Conservation (phyloP, 257 asterid species). For the Plantago elongata region DNA sequence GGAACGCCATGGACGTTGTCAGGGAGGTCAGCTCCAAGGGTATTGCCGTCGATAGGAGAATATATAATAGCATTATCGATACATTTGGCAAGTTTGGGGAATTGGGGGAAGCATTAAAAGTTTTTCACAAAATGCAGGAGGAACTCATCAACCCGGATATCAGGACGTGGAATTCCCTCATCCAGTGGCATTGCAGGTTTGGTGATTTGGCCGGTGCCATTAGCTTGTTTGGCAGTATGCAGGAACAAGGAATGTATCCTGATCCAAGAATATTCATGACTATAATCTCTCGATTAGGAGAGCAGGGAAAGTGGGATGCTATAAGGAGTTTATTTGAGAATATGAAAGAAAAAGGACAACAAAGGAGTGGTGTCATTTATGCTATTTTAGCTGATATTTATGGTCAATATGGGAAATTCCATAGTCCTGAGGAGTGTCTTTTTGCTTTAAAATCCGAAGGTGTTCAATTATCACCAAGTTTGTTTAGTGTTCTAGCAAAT, state of each 20-base stretch:
- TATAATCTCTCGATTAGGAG: conserved; percentile 63
- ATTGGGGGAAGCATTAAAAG: conserved; percentile 58
- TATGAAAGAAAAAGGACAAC: conserved; percentile 62
- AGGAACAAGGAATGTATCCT: conserved; percentile 72
- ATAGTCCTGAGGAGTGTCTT: conserved; percentile 60
- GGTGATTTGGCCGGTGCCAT: conserved; percentile 59
- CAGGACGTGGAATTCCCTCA: conserved; percentile 80
- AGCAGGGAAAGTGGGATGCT: conserved; percentile 71
- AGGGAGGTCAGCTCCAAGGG: conserved; percentile 63
- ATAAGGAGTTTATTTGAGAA: conserved; percentile 47
- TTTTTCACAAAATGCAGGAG: conserved; percentile 62
- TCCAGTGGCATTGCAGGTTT: conserved; percentile 70
- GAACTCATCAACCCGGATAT: conserved; percentile 65
- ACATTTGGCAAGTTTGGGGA: conserved; percentile 82
- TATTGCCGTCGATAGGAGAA: conserved; percentile 48
- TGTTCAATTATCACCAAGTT: conserved; percentile 55
- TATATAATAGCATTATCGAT: conserved; percentile 75
- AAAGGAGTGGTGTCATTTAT: conserved; percentile 65
- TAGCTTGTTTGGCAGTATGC: conserved; percentile 63
- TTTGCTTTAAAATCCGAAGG: conserved; percentile 63
- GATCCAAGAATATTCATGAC: conserved; percentile 76
- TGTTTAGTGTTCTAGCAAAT: conserved; percentile 79
- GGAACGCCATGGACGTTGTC: conserved; percentile 66
- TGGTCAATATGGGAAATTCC: conserved; percentile 74
- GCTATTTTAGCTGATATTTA: conserved; percentile 72